Evolutionary conservation across 1,284 basidiomycete species (phyloP).

Genomic region (Leccinum pseudoinsigne): DNA sequence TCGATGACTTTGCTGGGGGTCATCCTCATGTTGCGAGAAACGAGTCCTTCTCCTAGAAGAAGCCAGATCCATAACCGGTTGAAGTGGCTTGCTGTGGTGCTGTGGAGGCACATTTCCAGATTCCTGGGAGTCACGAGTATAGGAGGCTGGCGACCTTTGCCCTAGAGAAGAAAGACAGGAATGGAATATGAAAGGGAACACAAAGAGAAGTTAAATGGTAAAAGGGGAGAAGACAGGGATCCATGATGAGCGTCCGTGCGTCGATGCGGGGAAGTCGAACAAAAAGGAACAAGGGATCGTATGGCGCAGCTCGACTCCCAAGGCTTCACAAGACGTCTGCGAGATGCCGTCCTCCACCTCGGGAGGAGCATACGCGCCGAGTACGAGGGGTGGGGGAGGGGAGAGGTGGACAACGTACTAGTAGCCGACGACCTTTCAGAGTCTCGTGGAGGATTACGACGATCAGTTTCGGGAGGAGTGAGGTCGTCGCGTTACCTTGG

Average conservation of each 20-base stretch:
- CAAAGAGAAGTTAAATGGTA: slow-evolving; percentile 32
- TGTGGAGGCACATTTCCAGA: slow-evolving; percentile 8
- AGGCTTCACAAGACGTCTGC: slow-evolving; percentile 51
- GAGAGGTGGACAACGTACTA: slow-evolving; percentile 80
- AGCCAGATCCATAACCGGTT: slow-evolving; percentile 16
- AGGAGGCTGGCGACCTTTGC: slow-evolving; percentile 44
- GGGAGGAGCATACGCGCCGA: slow-evolving; percentile 45
- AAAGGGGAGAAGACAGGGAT: slow-evolving; percentile 37
- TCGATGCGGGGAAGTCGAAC: slow-evolving; percentile 47
- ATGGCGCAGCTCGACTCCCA: slow-evolving; percentile 48
- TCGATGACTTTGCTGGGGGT: slow-evolving; percentile 13
- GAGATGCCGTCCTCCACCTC: slow-evolving; percentile 48
- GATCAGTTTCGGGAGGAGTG: slow-evolving; percentile 30
- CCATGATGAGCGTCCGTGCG: slow-evolving; percentile 59
- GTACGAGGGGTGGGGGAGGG: slow-evolving; percentile 44
- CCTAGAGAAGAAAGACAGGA: slow-evolving; percentile 52
- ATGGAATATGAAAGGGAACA: slow-evolving; percentile 35
- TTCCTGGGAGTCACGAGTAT: slow-evolving; percentile 30
- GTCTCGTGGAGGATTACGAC: slow-evolving; percentile 38
- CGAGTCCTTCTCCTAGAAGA: slow-evolving; percentile 18
- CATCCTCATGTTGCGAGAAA: slow-evolving; percentile 26
- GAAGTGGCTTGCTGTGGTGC: slow-evolving; percentile 22
- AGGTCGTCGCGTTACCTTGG: slow-evolving; percentile 25
- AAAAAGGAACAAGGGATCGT: slow-evolving; percentile 42
- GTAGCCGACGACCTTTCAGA: slow-evolving; percentile 50